These are phyloP conservation scores for Drechslerella dactyloides DNA, from an alignment of 2,329 filamentous ascomycete species.

Conservation along the genomic window DNA sequence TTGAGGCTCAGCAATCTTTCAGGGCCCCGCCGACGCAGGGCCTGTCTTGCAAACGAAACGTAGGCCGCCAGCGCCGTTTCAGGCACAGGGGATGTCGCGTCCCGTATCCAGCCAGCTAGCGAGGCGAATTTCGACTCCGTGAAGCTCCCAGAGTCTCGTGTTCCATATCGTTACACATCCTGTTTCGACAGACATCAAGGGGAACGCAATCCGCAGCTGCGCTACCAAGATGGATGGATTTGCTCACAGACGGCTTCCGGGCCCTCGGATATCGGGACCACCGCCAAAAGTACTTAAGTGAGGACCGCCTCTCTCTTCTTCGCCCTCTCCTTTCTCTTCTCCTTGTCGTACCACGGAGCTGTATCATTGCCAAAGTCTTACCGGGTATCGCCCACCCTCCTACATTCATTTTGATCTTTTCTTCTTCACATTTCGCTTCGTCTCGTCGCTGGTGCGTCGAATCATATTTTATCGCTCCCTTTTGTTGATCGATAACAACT, in stretches of 20 bases:
- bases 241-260: conserved; percentile 23
- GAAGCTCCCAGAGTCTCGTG: conserved; percentile 4
- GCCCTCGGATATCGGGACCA: too few species aligned
- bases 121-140: not conserved
- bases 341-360: conserved; percentile 39
- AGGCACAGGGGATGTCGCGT: not conserved
- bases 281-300: conserved; percentile 1
- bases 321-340: conserved; percentile 19
- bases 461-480: conserved; percentile 9
- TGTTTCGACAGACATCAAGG: conserved; percentile 4
- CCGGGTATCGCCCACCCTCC: conserved; percentile 37
- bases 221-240: not conserved
- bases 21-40: not conserved
- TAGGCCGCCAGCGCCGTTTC: not conserved
- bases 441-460: conserved; percentile 50
- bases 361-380: conserved; percentile 37
- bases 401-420: conserved; percentile 35
- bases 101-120: not conserved
- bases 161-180: not conserved
- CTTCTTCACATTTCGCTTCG: conserved; percentile 29
- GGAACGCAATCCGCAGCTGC: not conserved
- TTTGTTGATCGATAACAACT: conserved; percentile 1
- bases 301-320: not conserved
- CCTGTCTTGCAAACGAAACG: not conserved
- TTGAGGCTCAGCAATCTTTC: too few species aligned